Evolutionary conservation across 2,329 filamentous ascomycete species (phyloP).

Genomic region (Venturia effusa): DNA sequence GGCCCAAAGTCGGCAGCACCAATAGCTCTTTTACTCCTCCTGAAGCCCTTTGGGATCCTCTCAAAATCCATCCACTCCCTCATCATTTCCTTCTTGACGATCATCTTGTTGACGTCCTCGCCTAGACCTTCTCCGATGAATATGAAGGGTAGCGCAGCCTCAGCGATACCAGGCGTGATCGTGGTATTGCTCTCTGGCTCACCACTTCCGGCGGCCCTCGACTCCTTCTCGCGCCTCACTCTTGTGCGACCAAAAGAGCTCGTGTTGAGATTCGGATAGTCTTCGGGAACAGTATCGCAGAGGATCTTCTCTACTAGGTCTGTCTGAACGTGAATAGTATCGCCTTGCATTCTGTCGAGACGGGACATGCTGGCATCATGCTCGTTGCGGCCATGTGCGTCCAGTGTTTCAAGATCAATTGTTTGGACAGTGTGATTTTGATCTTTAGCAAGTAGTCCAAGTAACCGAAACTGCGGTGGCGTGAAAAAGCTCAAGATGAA

Average conservation of each 20-base stretch:
- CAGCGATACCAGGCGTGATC: neutral
- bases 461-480: neutral
- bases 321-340: neutral
- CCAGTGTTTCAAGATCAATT: constrained; percentile 7
- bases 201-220: constrained; percentile 2
- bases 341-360: constrained; percentile 7
- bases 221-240: constrained; percentile 5
- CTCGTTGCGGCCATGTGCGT: constrained; percentile 4
- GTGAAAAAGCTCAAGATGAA: neutral
- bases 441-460: neutral
- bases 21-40: neutral
- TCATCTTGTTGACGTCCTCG: neutral
- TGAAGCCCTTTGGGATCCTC: constrained; percentile 1
- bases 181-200: neutral
- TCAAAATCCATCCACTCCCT: constrained; percentile 4
- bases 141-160: neutral
- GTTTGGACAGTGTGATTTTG: neutral
- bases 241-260: constrained; percentile 8
- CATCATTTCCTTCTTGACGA: neutral
- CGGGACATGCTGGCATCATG: constrained; percentile 10
- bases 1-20: neutral
- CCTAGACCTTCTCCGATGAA: neutral
- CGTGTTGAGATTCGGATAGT: constrained; percentile 3
- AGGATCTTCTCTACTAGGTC: neutral
- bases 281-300: neutral